Percentiles rank a stretch among this genome's conserved stretches.
These are phyloP conservation scores for Rhodamnia argentea DNA, from an alignment of 345 rosid genomes.

Conservation along the genomic window DNA sequence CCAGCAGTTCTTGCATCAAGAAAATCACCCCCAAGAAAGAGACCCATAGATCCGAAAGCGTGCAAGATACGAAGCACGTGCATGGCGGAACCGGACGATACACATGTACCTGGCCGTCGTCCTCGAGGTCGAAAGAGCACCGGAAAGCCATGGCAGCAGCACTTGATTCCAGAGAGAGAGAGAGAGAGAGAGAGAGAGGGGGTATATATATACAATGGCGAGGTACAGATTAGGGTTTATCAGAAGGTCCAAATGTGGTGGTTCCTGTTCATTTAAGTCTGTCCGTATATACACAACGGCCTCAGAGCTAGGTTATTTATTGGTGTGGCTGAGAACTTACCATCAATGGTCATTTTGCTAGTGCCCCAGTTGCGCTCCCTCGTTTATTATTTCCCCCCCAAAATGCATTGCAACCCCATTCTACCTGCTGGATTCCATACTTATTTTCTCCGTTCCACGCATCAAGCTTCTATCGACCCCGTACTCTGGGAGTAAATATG, in stretches of 20 bases:
- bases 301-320: neutral
- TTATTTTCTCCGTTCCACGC: neutral
- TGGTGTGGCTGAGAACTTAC: neutral
- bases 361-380: neutral
- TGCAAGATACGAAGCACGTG: neutral
- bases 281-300: neutral
- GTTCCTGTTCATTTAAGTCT: neutral
- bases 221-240: neutral
- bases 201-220: neutral
- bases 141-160: neutral
- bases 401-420: neutral
- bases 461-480: neutral
- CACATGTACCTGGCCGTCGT: neutral
- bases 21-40: neutral
- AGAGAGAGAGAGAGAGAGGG: neutral
- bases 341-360: neutral
- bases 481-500: neutral
- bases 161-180: neutral
- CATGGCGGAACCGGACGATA: neutral
- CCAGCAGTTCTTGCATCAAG: neutral
- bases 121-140: neutral
- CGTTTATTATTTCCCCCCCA: neutral
- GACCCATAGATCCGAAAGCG: neutral
- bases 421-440: neutral
- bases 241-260: neutral